These are phyloP conservation scores for Graphilbum fragrans DNA, from an alignment of 2,329 filamentous ascomycete genomes.

Conservation along the genomic window DNA sequence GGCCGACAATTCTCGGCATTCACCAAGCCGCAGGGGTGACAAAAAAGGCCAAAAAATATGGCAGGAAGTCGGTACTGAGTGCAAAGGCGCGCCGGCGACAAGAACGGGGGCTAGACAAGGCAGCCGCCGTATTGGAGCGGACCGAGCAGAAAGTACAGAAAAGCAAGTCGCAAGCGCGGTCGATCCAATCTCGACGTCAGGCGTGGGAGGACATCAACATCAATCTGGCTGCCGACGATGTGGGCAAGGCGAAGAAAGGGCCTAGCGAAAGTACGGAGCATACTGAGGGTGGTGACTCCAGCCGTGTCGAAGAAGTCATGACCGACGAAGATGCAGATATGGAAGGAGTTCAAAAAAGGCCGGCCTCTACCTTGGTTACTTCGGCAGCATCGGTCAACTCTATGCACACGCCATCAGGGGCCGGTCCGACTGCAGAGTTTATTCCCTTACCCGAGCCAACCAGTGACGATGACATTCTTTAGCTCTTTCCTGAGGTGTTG, in stretches of 20 bases:
- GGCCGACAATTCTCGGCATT: constrained; percentile 57
- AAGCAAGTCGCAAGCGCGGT: constrained; percentile 36
- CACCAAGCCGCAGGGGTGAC: constrained; percentile 54
- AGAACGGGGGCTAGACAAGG: constrained; percentile 45
- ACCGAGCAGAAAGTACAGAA: constrained; percentile 42
- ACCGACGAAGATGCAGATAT: constrained; percentile 8
- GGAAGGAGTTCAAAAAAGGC: too few relatives aligned
- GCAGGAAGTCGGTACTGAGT: constrained; percentile 41
- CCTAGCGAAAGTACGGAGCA: neutral
- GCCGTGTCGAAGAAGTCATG: constrained; percentile 11
- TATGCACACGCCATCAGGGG: too few relatives aligned
- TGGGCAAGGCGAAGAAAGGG: neutral
- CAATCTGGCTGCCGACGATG: neutral
- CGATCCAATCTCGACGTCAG: constrained; percentile 36
- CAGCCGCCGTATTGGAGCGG: constrained; percentile 46
- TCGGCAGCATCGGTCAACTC: too few relatives aligned
- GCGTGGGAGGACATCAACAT: constrained; percentile 47
- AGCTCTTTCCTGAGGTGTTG: too few relatives aligned
- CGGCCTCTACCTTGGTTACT: too few relatives aligned
- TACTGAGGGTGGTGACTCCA: constrained; percentile 2
- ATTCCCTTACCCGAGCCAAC: too few relatives aligned
- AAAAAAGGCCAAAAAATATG: constrained; percentile 48
- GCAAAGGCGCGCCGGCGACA: constrained; percentile 41
- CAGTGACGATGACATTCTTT: too few relatives aligned
- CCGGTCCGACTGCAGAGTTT: too few relatives aligned